Percentiles rank a stretch among this genome's conserved stretches.
phyloP scores from a whole-genome alignment of 1,139 yeast species.

The Protomyces macrosporus region DNA sequence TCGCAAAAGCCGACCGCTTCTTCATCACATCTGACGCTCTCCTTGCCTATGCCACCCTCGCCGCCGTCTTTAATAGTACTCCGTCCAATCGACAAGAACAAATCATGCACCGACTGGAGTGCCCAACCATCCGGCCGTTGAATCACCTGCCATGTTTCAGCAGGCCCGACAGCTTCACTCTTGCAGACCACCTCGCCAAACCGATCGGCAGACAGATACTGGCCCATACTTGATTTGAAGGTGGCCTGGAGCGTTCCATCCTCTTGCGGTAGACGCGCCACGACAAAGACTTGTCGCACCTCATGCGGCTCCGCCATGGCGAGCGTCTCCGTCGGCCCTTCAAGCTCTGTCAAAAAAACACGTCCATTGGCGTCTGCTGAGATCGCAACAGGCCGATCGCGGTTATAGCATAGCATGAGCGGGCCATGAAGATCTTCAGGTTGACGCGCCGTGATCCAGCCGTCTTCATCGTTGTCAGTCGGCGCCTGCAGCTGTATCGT shows the following conservation, averaged over 20 bases:
- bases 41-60: neutral
- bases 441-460: slow-evolving; percentile 10
- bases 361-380: slow-evolving; percentile 26
- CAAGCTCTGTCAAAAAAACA: slow-evolving; percentile 19
- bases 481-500: neutral
- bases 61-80: neutral
- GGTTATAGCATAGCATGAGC: slow-evolving; percentile 8
- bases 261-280: neutral
- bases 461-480: slow-evolving; percentile 1
- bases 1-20: slow-evolving; percentile 19
- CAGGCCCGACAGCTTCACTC: slow-evolving; percentile 28
- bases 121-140: slow-evolving; percentile 21
- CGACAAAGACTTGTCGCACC: slow-evolving; percentile 28
- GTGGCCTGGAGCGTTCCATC: slow-evolving; percentile 10
- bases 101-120: slow-evolving; percentile 12
- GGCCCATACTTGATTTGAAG: slow-evolving; percentile 16
- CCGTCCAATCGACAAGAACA: slow-evolving; percentile 11
- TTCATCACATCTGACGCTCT: slow-evolving; percentile 19
- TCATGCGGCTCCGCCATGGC: slow-evolving; percentile 26
- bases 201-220: slow-evolving; percentile 25
- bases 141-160: slow-evolving; percentile 26
- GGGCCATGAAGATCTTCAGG: slow-evolving; percentile 19
- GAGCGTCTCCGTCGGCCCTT: neutral
- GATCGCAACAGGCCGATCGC: slow-evolving; percentile 14
- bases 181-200: slow-evolving; percentile 25